Conservation (phyloP, 148 eudicot species). For the Selenicereus undatus region DNA sequence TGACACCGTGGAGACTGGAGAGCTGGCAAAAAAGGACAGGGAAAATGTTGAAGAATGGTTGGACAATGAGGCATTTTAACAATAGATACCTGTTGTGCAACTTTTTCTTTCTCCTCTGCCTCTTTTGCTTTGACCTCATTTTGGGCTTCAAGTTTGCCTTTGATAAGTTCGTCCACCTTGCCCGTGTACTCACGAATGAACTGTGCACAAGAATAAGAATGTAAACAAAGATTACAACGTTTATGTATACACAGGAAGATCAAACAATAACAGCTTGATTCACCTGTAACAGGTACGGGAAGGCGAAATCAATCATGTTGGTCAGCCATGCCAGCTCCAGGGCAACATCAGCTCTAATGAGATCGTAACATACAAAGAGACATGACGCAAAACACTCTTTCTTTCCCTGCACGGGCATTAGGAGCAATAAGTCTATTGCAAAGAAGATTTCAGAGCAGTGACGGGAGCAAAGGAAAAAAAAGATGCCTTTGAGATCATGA, state of each 20-base stretch:
- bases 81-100: conserved; percentile 68
- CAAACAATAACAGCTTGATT: background rate
- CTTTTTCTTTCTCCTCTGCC: conserved; percentile 80
- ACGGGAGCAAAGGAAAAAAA: background rate
- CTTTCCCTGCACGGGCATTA: conserved; percentile 71
- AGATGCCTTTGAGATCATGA: too few species aligned
- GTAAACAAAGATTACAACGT: background rate
- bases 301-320: conserved; percentile 94
- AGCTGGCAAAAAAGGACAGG: background rate
- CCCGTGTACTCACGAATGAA: conserved; percentile 95
- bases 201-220: conserved; percentile 35
- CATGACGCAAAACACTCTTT: conserved; percentile 96
- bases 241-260: background rate
- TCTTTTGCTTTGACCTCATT: conserved; percentile 79
- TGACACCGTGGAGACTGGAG: background rate
- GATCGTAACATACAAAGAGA: conserved; percentile 87
- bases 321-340: conserved; percentile 96
- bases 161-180: conserved; percentile 88
- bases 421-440: background rate
- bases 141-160: conserved; percentile 71
- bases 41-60: background rate
- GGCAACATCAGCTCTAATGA: conserved; percentile 81
- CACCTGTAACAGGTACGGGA: conserved; percentile 97
- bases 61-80: background rate
- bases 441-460: background rate